Conservation (phyloP, 345 rosid species). For the Corchorus olitorius region DNA sequence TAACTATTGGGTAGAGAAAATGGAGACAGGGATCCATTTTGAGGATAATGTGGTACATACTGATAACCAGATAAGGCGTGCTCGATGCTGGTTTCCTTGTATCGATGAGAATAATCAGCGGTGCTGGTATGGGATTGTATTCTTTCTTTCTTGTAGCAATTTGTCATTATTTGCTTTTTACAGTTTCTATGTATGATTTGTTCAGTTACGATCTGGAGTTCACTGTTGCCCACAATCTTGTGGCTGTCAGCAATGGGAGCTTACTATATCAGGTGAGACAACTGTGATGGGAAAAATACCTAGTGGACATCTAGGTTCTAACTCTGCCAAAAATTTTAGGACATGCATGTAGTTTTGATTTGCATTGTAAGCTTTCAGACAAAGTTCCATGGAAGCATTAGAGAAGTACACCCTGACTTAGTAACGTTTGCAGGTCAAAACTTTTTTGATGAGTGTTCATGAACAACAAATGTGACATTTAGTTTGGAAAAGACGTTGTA, state of each 20-base stretch:
- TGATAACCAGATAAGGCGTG: conserved; percentile 89
- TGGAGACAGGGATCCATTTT: conserved; percentile 90
- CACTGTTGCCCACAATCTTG: conserved; percentile 83
- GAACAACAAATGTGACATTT: background rate
- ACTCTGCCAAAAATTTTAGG: background rate
- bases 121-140: conserved; percentile 61
- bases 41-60: conserved; percentile 74
- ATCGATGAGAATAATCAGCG: conserved; percentile 78
- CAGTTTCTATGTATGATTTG: conserved; percentile 17
- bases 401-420: background rate
- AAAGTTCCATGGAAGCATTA: background rate
- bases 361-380: background rate
- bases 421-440: background rate
- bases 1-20: conserved; percentile 88
- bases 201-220: conserved; percentile 94
- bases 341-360: background rate
- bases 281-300: conserved; percentile 14
- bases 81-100: conserved; percentile 98
- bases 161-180: conserved; percentile 13
- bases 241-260: conserved; percentile 91
- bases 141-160: conserved; percentile 4
- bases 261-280: conserved; percentile 80
- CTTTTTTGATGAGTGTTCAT: background rate
- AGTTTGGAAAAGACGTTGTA: background rate
- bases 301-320: background rate